Evolutionary conservation across 1,284 basidiomycete species (phyloP), one percentile per base, ranked within the genome.

Genomic region (Ustilago crameri): DNA sequence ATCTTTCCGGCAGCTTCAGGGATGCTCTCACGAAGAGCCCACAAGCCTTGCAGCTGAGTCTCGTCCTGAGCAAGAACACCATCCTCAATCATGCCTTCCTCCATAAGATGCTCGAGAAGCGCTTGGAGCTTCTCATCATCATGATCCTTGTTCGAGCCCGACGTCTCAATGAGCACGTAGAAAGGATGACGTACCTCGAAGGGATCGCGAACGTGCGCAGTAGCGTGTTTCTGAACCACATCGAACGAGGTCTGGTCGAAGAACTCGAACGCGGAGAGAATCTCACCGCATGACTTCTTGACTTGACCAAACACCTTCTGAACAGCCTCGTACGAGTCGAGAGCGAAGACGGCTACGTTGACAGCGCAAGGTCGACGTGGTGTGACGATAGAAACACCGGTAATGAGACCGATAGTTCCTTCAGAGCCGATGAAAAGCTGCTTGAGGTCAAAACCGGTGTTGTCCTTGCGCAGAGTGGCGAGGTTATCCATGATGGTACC

Each of bases 401-500:
- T 99, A 64, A 99, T 91, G 62, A 99, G 87, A 46, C 96, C 95
- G 30, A 98, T 89, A 0, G 94, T 95, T 52, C 96, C 96, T 84
- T 99, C 96, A 10, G 92, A 91, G 20, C 96, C 96, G 76, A 99
- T 97, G 84, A 98, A 99, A 8, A 99, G 88, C 83, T 98, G 96
- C 85, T 99, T 98, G 49, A 98, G 87, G 84, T 99, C 96, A 82
- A 97, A 95, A n/a, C 95, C 95, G 2, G 96, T 99, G 84, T 99
- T 99, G 85, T 99, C 96, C 85, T 99, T 99, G 47, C 96, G 89
- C 60, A 98, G 85, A 1, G 84, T 84, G 5, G 78, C 79, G 3
- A 83, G 75, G 20, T 70, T 72, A 41, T 82, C 75, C 46, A 83
- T 67, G 62, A 99, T 88, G n/a, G 91, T 93, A n/a, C 96, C 85